These are phyloP conservation scores for Gentiana dahurica DNA, from an alignment of 257 asterid species.

Conservation along the genomic window DNA sequence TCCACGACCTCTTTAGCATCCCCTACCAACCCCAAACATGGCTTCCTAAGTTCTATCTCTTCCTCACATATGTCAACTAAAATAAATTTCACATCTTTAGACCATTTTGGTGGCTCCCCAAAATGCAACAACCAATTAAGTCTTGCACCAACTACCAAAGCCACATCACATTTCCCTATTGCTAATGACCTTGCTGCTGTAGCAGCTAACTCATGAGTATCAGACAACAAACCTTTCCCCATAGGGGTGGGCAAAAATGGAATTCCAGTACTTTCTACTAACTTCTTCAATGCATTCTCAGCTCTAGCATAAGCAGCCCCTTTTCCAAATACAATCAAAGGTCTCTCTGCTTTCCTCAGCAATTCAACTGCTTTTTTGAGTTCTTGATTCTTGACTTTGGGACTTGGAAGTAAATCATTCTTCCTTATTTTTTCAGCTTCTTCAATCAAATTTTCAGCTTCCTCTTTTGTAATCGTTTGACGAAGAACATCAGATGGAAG, in stretches of 20 bases:
- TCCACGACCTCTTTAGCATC: conserved; percentile 77
- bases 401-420: conserved; percentile 26
- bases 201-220: conserved; percentile 75
- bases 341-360: conserved; percentile 65
- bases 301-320: conserved; percentile 79
- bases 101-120: conserved; percentile 91
- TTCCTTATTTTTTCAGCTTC: conserved; percentile 35
- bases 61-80: conserved; percentile 58
- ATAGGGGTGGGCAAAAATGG: conserved; percentile 91
- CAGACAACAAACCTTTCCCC: conserved; percentile 81
- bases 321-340: conserved; percentile 85
- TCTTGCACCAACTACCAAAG: conserved; percentile 76
- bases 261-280: conserved; percentile 67
- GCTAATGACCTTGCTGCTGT: conserved; percentile 87
- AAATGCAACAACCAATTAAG: conserved; percentile 90
- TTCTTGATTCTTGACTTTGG: conserved; percentile 23
- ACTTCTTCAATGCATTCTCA: conserved; percentile 40
- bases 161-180: conserved; percentile 82
- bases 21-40: conserved; percentile 62
- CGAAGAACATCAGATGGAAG: conserved; percentile 75
- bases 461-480: conserved; percentile 41
- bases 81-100: conserved; percentile 71
- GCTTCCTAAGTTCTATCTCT: conserved; percentile 69
- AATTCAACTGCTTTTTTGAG: conserved; percentile 56
- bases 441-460: conserved; percentile 47